Evolutionary conservation across 2,329 filamentous ascomycete genomes (phyloP).

Genomic region (Trichothecium sympodiale): DNA sequence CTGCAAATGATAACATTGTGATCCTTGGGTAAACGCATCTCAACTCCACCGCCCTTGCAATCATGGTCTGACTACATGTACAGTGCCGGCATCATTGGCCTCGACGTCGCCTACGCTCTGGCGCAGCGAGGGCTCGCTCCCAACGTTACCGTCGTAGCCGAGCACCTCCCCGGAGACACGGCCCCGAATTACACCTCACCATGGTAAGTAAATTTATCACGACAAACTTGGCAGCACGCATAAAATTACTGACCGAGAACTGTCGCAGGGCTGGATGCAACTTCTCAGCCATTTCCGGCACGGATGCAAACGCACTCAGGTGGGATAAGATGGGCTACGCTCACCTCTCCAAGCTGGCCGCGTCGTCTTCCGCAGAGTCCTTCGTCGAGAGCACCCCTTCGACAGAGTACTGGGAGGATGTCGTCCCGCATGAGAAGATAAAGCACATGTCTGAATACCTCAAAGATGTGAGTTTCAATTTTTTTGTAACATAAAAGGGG

Average conservation of each 20-base stretch:
- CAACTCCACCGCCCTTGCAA: too few relatives aligned
- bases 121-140: constrained; percentile 19
- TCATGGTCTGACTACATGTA: not conserved
- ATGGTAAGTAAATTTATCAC: constrained; percentile 19
- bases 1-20: too few relatives aligned
- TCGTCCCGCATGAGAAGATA: constrained; percentile 26
- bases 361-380: constrained; percentile 14
- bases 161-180: constrained; percentile 28
- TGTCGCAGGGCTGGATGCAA: constrained; percentile 29
- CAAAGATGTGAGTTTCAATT: constrained; percentile 21
- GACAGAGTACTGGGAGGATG: constrained; percentile 28
- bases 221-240: constrained; percentile 32
- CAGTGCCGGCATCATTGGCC: constrained; percentile 27
- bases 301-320: constrained; percentile 25
- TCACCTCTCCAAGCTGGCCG: constrained; percentile 22
- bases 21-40: too few relatives aligned
- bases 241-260: constrained; percentile 19
- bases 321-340: constrained; percentile 29
- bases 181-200: constrained; percentile 27
- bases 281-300: constrained; percentile 31
- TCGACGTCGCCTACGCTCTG: constrained; percentile 25
- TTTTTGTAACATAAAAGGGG: not conserved
- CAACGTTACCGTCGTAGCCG: constrained; percentile 24
- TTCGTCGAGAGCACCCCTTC: constrained; percentile 26
- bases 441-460: constrained; percentile 27